Percentiles rank a stretch among this genome's conserved stretches.
These are phyloP conservation scores for cucumber (Cucumis sativus) DNA, from an alignment of 306 rosid species.

Conservation along the genomic window DNA sequence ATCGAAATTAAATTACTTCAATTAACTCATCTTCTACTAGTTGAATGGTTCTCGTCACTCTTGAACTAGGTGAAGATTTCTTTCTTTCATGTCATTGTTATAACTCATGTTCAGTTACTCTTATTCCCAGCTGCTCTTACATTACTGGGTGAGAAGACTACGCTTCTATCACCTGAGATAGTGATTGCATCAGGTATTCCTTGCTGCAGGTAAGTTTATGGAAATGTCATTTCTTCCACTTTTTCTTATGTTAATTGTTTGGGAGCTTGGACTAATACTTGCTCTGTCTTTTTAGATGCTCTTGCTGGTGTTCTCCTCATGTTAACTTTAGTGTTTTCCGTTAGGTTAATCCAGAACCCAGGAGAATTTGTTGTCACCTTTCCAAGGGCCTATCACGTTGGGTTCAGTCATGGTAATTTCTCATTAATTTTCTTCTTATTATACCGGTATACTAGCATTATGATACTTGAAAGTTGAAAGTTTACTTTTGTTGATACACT, in stretches of 20 bases:
- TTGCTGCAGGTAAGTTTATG: slow-evolving; percentile 75
- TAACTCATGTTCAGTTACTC: slow-evolving; percentile 47
- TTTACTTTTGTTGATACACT: neutral
- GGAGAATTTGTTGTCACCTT: slow-evolving; percentile 99
- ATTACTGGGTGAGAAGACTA: slow-evolving; percentile 86
- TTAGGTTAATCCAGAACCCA: slow-evolving; percentile 94
- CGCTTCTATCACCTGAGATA: slow-evolving; percentile 74
- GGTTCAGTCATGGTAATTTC: slow-evolving; percentile 98
- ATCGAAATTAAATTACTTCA: neutral
- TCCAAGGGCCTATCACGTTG: slow-evolving; percentile 99
- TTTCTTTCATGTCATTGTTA: slow-evolving; percentile 24
- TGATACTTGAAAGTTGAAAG: neutral
- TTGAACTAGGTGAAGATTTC: slow-evolving; percentile 13
- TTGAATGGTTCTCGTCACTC: slow-evolving; percentile 2
- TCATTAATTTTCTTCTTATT: slow-evolving; percentile 14
- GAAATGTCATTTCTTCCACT: slow-evolving; percentile 3
- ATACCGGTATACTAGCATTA: neutral
- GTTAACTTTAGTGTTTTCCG: slow-evolving; percentile 18
- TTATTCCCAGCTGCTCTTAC: slow-evolving; percentile 87
- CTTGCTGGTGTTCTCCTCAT: slow-evolving; percentile 27
- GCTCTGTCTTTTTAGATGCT: slow-evolving; percentile 9
- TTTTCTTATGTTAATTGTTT: neutral
- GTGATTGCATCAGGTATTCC: slow-evolving; percentile 77
- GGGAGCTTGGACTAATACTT: slow-evolving; percentile 3
- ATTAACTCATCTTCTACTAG: neutral